Conservation (phyloP, 2,329 filamentous ascomycete species). For the Trichoderma sp. region DNA sequence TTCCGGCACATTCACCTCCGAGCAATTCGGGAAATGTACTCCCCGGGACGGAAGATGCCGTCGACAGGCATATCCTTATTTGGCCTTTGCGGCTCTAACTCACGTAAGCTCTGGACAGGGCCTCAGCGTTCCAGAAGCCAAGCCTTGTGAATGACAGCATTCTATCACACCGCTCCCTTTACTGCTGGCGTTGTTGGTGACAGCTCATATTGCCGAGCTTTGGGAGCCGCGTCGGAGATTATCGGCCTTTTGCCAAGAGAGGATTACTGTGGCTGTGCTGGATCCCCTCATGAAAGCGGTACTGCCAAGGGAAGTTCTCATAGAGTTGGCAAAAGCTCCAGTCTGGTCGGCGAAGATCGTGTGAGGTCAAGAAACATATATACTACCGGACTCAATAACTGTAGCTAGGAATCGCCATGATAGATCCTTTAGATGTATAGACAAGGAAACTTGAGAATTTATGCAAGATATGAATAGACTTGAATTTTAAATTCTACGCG, state of each 20-base stretch:
- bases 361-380: background rate
- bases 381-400: background rate
- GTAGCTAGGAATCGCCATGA: background rate
- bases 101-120: background rate
- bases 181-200: background rate
- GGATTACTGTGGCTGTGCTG: background rate
- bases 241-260: background rate
- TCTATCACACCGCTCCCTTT: background rate
- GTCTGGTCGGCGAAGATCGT: background rate
- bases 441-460: background rate
- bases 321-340: background rate
- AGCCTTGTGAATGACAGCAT: background rate
- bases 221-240: background rate
- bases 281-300: background rate
- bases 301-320: background rate
- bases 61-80: too few species aligned
- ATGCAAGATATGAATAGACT: background rate
- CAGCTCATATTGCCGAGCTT: background rate
- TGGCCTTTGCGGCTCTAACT: background rate
- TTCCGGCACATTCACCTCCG: background rate
- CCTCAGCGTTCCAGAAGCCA: background rate
- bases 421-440: background rate
- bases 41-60: background rate
- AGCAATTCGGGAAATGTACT: background rate
- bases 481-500: background rate